Conservation (phyloP, 352 stramenopile species). For the Globisporangium abappressorium region DNA sequence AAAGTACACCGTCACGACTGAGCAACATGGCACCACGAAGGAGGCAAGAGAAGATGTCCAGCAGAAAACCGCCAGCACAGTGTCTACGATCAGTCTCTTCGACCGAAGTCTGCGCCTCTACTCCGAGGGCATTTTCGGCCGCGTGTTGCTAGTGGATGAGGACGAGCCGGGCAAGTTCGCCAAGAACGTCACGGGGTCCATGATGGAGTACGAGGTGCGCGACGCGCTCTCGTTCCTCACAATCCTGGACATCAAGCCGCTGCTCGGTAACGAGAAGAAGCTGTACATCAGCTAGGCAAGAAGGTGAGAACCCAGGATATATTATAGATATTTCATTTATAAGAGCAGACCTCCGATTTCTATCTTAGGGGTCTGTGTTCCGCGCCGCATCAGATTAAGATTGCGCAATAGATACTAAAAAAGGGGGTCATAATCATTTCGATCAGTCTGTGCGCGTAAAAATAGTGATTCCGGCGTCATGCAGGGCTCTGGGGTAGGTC, state of each 20-base stretch:
- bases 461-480: too few relatives aligned
- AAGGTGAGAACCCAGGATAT: too few relatives aligned
- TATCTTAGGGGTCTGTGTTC: too few relatives aligned
- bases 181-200: conserved; percentile 20
- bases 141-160: conserved; percentile 28
- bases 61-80: too few relatives aligned
- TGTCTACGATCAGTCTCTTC: conserved; percentile 25
- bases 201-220: conserved; percentile 25
- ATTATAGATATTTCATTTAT: too few relatives aligned
- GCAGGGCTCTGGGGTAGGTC: too few relatives aligned
- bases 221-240: conserved; percentile 27
- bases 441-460: too few relatives aligned
- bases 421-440: too few relatives aligned
- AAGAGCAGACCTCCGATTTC: too few relatives aligned
- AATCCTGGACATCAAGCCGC: conserved; percentile 27
- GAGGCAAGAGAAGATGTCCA: conserved; percentile 49
- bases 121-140: conserved; percentile 19
- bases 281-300: conserved; percentile 23
- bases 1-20: conserved; percentile 9
- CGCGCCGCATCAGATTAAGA: too few relatives aligned
- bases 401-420: too few relatives aligned
- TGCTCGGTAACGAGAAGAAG: conserved; percentile 35
- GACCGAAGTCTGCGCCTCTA: conserved; percentile 21
- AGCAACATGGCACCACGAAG: conserved; percentile 19
- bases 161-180: conserved; percentile 15